These are phyloP conservation scores for Malassezia sp. DNA, from an alignment of 1,284 basidiomycete species.

Conservation along the genomic window DNA sequence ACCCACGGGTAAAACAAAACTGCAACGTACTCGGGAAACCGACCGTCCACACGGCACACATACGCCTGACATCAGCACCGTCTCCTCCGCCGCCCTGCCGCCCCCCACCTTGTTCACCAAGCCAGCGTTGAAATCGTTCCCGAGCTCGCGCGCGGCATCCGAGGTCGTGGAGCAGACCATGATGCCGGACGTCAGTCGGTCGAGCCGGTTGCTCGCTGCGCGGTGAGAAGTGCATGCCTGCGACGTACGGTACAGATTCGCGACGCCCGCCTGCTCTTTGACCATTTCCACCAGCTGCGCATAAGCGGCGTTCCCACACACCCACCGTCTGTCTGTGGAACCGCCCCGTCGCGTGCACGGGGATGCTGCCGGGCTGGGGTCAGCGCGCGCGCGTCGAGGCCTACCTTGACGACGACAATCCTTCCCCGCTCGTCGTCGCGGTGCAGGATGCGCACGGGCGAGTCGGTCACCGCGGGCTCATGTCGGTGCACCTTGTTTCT, in stretches of 20 bases:
- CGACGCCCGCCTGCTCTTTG: conserved; percentile 68
- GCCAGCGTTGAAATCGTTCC: conserved; percentile 48
- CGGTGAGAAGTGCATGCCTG: no score
- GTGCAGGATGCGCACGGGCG: conserved; percentile 66
- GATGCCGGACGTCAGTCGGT: conserved; percentile 84
- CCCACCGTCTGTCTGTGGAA: conserved; percentile 36
- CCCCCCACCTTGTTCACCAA: conserved; percentile 66
- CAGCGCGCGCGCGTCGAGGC: no score
- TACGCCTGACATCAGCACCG: no score
- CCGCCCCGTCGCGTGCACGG: conserved; percentile 41
- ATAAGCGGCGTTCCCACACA: no score
- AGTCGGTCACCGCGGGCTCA: conserved; percentile 85
- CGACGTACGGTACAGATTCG: conserved; percentile 70
- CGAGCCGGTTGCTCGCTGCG: conserved; percentile 87
- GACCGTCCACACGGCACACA: conserved; percentile 19
- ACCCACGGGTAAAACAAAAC: no score
- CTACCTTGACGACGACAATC: conserved; percentile 68
- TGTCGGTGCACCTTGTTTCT: conserved; percentile 85
- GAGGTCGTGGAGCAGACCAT: conserved; percentile 82
- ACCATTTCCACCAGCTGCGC: conserved; percentile 80
- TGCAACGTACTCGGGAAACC: conserved; percentile 62
- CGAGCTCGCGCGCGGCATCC: conserved; percentile 60
- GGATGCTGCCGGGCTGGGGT: conserved; percentile 43
- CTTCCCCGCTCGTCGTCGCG: conserved; percentile 69
- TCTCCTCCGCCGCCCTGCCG: no score